Base-by-base conservation (phyloP, 768 basidiomycete species). In the Pleurotus ostreatus region DNA sequence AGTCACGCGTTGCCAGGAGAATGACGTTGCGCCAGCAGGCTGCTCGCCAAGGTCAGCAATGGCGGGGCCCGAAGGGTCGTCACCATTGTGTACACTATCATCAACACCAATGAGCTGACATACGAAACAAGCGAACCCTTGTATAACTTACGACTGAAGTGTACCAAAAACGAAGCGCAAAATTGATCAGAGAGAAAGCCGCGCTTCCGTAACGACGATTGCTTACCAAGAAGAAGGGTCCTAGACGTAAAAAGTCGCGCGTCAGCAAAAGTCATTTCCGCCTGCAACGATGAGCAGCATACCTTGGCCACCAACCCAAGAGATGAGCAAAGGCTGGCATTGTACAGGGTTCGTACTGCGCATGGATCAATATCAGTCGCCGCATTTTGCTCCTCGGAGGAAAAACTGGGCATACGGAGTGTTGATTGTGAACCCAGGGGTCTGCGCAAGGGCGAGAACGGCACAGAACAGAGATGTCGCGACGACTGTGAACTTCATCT, bases 201-300 rank as follows among this genome's bases (percentile, higher is more conserved):
- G 22, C 25, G 9, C 41, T 23, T 6, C 13, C 8, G 3, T 9
- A 34, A 9, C 11, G 25, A 30, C 40, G 22, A 57, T 37, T 4
- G 77, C 85, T 53, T 68, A 89, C 88, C 76, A 88, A 61, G 63
- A 72, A 81, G 76, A 78, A 89, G 34, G 88, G 85, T 37, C 70
- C 86, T 89, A 6, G 44, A 15, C 20, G 22, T 26, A 26, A 39
- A 20, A 25, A 37, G 3, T 43, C 63, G n/a, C 58, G 68, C 55
- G 8, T 55, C 8, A 25, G 44, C 34, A 46, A 52, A 26, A 4
- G 15, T 1, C 37, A 43, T 37, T 58, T 46, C 25, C 7, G 34
- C 26, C 9, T 2, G 52, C 34, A 46, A 39, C 15, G 30, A 9
- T 11, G 30, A 34, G 30, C 30, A 4, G 73, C 85, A 58, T 64